Evolutionary conservation across 768 basidiomycete species (phyloP), one percentile per base, ranked within the genome.

Genomic region (Chalciporus piperatus): DNA sequence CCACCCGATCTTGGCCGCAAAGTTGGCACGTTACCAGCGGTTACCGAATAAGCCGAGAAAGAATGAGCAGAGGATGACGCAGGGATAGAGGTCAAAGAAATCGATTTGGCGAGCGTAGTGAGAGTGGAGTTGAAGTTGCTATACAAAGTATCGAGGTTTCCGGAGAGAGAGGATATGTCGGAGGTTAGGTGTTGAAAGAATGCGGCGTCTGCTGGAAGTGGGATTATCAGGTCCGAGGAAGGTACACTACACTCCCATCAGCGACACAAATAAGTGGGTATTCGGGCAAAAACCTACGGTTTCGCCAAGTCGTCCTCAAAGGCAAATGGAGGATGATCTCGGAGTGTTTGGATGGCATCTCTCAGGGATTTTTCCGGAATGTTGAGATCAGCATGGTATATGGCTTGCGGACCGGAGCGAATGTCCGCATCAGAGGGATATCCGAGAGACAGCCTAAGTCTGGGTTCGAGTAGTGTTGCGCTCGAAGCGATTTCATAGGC

Each of bases 161-260:
- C 64, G 17, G 76, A 74, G 20, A 85, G 78, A 0, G 81, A 75
- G 40, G 82, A 76, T 11, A 88, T 69, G 6, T 82, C 76, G 0
- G 77, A 75, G 1, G 79, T 79, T 45, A 97, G 78, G 23, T 90
- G 77, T 19, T 82, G 76, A 67, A 92, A 89, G 72, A 98, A 97
- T 3, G 81, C 81, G 12, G 80, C 74, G 62, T 95, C 92, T 30
- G 89, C 83, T n/a, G 78, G 75, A 6, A 97, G 80, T 3, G 89
- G 86, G 32, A 96, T 85, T 46, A 90, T 76, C 7, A 92, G 64
- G n/a, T n/a, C n/a, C n/a, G n/a, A n/a, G 14, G 45, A 25, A 30
- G 33, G 41, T 47, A 48, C 45, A 11, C 54, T 59, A 22, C 16
- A 38, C 1, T 4, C 16, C 4, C 32, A 37, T 66, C 13, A 61